Evolutionary conservation across 2,329 filamentous ascomycete genomes (phyloP).

Genomic region (Phialemoniopsis sp.): DNA sequence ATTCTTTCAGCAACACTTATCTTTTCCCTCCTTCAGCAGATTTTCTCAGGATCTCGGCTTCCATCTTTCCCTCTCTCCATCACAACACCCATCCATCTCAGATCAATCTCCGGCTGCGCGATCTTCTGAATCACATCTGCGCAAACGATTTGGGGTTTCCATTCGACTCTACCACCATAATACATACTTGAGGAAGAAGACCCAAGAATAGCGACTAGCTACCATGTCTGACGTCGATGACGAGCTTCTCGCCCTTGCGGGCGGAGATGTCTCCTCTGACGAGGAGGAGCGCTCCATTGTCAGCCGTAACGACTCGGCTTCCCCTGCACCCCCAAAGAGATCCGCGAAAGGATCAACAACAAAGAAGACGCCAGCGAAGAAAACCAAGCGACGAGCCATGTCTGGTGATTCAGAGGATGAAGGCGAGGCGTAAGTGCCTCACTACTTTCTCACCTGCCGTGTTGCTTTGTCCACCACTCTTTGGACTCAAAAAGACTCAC

Average conservation of each 20-base stretch:
- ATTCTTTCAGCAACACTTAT: too few species aligned
- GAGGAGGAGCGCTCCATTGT: constrained; percentile 51
- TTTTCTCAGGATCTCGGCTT: too few species aligned
- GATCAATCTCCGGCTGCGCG: too few species aligned
- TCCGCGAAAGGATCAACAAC: constrained; percentile 26
- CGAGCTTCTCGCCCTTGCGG: constrained; percentile 88
- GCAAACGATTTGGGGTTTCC: too few species aligned
- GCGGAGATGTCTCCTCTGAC: constrained; percentile 63
- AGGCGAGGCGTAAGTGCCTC: constrained; percentile 71
- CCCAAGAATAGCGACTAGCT: neutral
- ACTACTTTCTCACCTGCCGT: constrained; percentile 1
- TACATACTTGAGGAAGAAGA: too few species aligned
- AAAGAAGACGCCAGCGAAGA: constrained; percentile 34
- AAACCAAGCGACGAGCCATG: constrained; percentile 47
- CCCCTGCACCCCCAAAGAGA: constrained; percentile 37
- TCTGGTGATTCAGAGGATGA: constrained; percentile 60
- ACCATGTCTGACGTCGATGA: constrained; percentile 88
- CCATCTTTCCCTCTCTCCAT: too few species aligned
- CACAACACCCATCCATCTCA: too few species aligned
- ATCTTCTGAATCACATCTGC: too few species aligned
- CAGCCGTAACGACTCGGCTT: constrained; percentile 51
- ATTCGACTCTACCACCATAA: too few species aligned
- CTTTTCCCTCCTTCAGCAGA: too few species aligned
- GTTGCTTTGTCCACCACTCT: constrained; percentile 1
- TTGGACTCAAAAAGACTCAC: neutral